Base-by-base conservation (phyloP, 2,329 filamentous ascomycete genomes). In the Aspergillus jensenii region DNA sequence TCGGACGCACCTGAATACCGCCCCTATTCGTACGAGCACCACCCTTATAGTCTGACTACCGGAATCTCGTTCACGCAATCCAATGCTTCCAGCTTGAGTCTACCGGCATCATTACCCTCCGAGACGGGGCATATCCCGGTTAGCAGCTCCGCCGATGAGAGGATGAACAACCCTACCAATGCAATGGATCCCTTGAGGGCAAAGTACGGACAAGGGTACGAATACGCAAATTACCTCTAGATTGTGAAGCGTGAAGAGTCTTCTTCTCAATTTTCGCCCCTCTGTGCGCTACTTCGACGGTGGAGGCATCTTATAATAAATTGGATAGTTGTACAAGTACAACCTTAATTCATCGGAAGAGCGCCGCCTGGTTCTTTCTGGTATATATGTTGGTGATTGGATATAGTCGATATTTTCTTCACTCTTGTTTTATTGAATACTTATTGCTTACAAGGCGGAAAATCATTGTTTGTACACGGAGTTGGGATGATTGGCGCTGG, bases 1-100 rank as follows among this genome's bases (percentile, higher is more conserved):
- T 72, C 71, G 15, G 65, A 69, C n/a, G 58, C 71, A 2, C 66
- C 70, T 23, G 71, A 74, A 31, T 76, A 76, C 61, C 69, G 73
- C 43, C 59, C 68, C 14, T 73, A 67, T 46, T 55, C 71, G 15
- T 71, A 73, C 48, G 68, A 66, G 19, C 56, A 65, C 37, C 59
- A 71, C 14, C 65, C 71, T 3, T 68, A 65, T 31, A 57, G 68
- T 35, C 68, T 70, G 55, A 67, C 62, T 40, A 63, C 68, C 25
- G 60, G 63, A 6, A 65, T 73, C 23, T 69, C 71, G 1, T 76
- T 69, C 55, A 63, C 65, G 8, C 70, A 73, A 50, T 65, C 68
- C 35, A 73, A 70, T 41, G 58, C 72, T 19, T 73, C 74, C n/a
- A 69, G 64, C 25, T 61, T 76, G 58, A 75, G 67, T 45, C 69